Conservation (phyloP, 1,139 yeast species). For the Kodamaea anthophila region DNA sequence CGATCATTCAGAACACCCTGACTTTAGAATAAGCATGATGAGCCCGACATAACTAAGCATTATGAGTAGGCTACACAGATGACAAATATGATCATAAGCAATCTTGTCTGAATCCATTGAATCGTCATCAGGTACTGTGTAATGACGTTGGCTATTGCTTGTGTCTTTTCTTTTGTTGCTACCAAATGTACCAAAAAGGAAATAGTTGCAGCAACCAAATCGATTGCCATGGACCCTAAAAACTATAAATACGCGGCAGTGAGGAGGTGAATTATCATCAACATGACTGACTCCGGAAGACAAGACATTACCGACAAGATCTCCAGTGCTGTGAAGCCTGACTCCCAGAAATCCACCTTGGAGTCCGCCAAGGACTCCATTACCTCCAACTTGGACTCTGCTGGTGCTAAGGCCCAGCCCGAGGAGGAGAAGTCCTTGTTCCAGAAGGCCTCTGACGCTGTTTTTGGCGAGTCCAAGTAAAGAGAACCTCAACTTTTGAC, state of each 20-base stretch:
- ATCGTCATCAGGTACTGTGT: too few relatives aligned
- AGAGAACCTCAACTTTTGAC: too few relatives aligned
- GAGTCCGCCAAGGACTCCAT: slow-evolving; percentile 69
- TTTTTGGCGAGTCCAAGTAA: slow-evolving; percentile 15
- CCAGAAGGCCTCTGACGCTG: slow-evolving; percentile 60
- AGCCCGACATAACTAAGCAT: too few relatives aligned
- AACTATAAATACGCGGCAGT: slow-evolving; percentile 2
- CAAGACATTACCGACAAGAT: slow-evolving; percentile 66
- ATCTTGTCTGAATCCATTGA: too few relatives aligned
- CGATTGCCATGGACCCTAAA: too few relatives aligned
- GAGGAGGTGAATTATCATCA: slow-evolving; percentile 4
- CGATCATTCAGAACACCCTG: too few relatives aligned
- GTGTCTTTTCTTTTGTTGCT: slow-evolving; percentile 2
- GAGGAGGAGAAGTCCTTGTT: slow-evolving; percentile 58
- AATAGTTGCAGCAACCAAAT: too few relatives aligned
- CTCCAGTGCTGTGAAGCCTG: slow-evolving; percentile 65
- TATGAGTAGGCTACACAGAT: too few relatives aligned
- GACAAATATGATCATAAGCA: too few relatives aligned
- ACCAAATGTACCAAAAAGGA: slow-evolving; percentile 2
- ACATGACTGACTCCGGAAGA: slow-evolving; percentile 76
- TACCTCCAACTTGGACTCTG: slow-evolving; percentile 60
- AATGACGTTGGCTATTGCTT: too few relatives aligned
- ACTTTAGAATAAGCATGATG: too few relatives aligned
- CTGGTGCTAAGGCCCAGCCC: slow-evolving; percentile 55
- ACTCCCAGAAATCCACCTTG: slow-evolving; percentile 55